A percentile compares a stretch with the other conserved stretches of the same genome.
Conservation (phyloP, 192 early-diverging fungal species). For the Backusella tarrabulga region DNA sequence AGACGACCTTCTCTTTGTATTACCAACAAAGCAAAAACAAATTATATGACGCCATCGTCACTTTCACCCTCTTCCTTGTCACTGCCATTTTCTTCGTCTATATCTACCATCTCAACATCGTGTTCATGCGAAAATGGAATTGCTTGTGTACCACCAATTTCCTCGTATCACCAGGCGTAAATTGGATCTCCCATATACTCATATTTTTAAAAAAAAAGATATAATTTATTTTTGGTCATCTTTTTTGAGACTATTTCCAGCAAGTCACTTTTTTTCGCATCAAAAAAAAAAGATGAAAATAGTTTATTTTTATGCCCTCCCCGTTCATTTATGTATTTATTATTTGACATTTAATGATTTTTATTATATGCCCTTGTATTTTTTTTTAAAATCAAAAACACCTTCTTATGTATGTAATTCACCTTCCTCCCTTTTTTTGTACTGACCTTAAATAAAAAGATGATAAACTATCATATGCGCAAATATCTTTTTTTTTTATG, state of each 20-base stretch:
- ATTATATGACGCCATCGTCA: neutral
- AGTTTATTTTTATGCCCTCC: neutral
- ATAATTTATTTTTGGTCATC: conserved; percentile 1
- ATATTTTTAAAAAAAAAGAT: neutral
- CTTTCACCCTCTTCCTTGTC: neutral
- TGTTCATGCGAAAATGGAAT: conserved; percentile 19
- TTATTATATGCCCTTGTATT: neutral
- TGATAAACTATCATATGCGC: neutral
- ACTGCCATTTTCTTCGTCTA: neutral
- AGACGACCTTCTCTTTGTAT: conserved; percentile 11
- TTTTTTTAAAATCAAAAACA: neutral
- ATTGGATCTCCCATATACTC: neutral
- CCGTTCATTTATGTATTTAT: neutral
- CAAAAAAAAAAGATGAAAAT: too few relatives aligned
- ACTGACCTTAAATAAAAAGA: neutral
- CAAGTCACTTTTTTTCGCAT: neutral
- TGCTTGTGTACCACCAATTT: neutral
- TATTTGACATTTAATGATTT: neutral
- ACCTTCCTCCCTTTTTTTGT: neutral
- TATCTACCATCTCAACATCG: conserved; percentile 13
- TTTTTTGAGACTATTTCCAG: neutral
- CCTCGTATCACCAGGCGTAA: neutral
- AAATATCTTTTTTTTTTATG: neutral
- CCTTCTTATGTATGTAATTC: neutral
- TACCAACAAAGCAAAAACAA: neutral